A percentile compares a stretch with the other conserved stretches of the same genome.
These are phyloP conservation scores for Ganoderma multipileum DNA, from an alignment of 1,284 basidiomycete genomes.

Conservation along the genomic window DNA sequence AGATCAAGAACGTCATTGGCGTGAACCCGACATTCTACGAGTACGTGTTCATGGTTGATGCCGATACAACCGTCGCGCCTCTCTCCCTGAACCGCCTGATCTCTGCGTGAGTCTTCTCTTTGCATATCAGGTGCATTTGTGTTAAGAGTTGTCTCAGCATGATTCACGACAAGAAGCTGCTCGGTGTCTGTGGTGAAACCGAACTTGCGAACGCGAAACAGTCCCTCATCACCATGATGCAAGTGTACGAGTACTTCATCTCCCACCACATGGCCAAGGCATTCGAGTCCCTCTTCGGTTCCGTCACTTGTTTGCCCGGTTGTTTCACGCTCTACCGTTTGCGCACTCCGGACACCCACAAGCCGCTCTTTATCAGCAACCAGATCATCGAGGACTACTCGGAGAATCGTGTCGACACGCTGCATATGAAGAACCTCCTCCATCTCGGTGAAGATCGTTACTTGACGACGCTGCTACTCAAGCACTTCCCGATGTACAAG, in stretches of 20 bases:
- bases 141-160: constrained; percentile 56
- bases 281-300: constrained; percentile 96
- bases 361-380: constrained; percentile 89
- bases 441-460: constrained; percentile 99
- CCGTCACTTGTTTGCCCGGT: constrained; percentile 97
- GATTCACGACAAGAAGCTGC: constrained; percentile 92
- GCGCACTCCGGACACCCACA: constrained; percentile 91
- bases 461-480: constrained; percentile 93
- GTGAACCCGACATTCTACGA: constrained; percentile 99
- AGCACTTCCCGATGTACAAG: constrained; percentile 92
- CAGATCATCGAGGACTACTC: constrained; percentile 92
- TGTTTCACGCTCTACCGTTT: constrained; percentile 97
- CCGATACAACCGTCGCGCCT: constrained; percentile 93
- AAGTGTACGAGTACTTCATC: constrained; percentile 99
- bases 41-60: constrained; percentile 96
- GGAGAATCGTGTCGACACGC: constrained; percentile 95
- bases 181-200: constrained; percentile 96
- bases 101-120: constrained; percentile 72
- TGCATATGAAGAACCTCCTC: constrained; percentile 97
- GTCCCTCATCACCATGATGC: constrained; percentile 98
- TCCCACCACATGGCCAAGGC: constrained; percentile 98
- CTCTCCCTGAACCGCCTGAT: constrained; percentile 89
- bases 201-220: constrained; percentile 90
- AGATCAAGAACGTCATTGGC: constrained; percentile 99
- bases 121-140: constrained; percentile 20